Conservation (phyloP, 345 rosid genomes). For the Erucastrum elatum region DNA sequence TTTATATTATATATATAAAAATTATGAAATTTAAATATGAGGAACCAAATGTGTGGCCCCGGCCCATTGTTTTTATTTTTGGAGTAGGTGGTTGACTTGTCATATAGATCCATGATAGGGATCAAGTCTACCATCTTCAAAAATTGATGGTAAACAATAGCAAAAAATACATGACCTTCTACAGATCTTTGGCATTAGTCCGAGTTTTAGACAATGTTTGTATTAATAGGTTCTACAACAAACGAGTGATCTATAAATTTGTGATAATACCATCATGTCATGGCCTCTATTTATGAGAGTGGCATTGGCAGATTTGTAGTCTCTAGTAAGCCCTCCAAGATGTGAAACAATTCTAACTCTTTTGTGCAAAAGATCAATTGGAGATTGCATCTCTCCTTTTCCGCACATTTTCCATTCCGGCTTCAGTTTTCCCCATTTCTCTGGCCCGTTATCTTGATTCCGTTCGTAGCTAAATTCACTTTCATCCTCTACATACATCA, state of each 20-base stretch:
- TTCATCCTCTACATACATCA: conserved; percentile 59
- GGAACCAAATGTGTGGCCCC: not conserved
- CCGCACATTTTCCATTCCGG: conserved; percentile 61
- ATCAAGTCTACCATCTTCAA: not conserved
- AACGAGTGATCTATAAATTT: not conserved
- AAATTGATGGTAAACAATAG: not conserved
- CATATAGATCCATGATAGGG: not conserved
- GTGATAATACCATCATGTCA: conserved; percentile 67
- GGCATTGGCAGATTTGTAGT: conserved; percentile 56
- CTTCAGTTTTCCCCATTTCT: conserved; percentile 66
- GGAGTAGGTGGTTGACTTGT: not conserved
- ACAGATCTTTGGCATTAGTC: not conserved
- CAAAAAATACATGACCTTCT: not conserved
- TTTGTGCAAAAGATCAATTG: conserved; percentile 58
- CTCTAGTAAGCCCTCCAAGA: conserved; percentile 53
- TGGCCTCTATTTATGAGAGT: conserved; percentile 80
- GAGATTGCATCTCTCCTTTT: conserved; percentile 83
- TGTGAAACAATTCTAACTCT: conserved; percentile 55
- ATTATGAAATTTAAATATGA: not conserved
- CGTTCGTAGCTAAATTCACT: conserved; percentile 54
- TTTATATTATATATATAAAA: not conserved
- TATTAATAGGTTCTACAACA: not conserved
- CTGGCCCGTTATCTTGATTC: conserved; percentile 53
- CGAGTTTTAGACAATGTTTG: not conserved
- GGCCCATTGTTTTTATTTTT: not conserved